Conservation (phyloP, 2,329 filamentous ascomycete genomes). For the Neonectria ditissima region DNA sequence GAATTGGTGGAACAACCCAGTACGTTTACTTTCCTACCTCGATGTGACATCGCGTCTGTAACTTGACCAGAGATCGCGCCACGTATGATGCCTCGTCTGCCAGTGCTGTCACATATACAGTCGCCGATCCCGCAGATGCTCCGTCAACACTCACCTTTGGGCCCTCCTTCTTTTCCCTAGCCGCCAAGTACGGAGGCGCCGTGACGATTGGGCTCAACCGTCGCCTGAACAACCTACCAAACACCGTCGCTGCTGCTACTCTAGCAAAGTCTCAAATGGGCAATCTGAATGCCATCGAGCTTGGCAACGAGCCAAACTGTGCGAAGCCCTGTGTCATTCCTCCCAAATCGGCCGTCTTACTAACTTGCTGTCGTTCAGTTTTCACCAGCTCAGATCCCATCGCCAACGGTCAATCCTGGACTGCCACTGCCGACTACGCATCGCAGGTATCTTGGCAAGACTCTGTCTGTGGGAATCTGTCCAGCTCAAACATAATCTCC, state of each 20-base stretch:
- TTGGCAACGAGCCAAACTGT: slow-evolving; percentile 70
- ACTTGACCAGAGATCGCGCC: slow-evolving; percentile 57
- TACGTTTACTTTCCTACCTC: not conserved
- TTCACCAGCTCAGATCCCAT: slow-evolving; percentile 35
- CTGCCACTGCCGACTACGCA: slow-evolving; percentile 47
- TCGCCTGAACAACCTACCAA: slow-evolving; percentile 63
- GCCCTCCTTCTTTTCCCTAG: slow-evolving; percentile 63
- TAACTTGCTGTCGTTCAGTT: slow-evolving; percentile 10
- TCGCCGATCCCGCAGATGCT: slow-evolving; percentile 59
- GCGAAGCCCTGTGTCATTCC: slow-evolving; percentile 30
- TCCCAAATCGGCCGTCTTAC: not conserved
- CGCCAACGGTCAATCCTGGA: slow-evolving; percentile 45
- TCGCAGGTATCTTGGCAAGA: slow-evolving; percentile 51
- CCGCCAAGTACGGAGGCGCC: slow-evolving; percentile 59
- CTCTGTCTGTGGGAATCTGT: slow-evolving; percentile 46
- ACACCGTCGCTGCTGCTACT: slow-evolving; percentile 65
- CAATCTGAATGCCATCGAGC: slow-evolving; percentile 65
- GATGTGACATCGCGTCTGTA: not conserved
- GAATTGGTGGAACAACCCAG: slow-evolving; percentile 70
- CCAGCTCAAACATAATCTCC: slow-evolving; percentile 43
- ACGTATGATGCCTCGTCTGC: slow-evolving; percentile 59
- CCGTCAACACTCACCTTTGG: slow-evolving; percentile 64
- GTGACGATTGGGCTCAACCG: slow-evolving; percentile 67
- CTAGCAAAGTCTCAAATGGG: slow-evolving; percentile 56
- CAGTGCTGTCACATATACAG: slow-evolving; percentile 63